Evolutionary conservation across 305 asterid species (phyloP), one percentile per base, ranked within the genome.

Genomic region (Fraxinus velutina): DNA sequence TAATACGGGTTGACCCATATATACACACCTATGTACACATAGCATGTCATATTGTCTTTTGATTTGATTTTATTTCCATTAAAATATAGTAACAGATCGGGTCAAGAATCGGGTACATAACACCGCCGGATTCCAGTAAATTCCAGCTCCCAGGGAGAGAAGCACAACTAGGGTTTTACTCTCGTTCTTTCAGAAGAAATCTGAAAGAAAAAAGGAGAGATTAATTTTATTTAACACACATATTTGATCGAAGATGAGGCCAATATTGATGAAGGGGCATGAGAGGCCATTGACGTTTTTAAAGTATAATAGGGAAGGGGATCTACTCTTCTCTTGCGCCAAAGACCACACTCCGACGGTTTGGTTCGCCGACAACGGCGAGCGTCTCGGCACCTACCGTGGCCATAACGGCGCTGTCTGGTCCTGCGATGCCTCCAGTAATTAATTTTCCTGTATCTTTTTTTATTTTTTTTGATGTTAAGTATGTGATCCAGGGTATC

Each of bases 341-440:
- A 95, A 95, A 81, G 99, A 95, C 37, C 98, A 92, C 78, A 89
- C 85, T 21, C 99, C 99, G 2, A 93, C 97, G 12, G 94, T 92
- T 29, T 95, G 98, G 97, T 95, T 90, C 70, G 97, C 98, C 32
- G 96, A 95, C 36, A 92, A 89, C 29, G 99, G 99, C 79, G 99
- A 95, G 85, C 91, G 99, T 30, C 97, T 95, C 77, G 99, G 99
- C 42, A 92, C 98, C 44, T 95, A 92, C 78, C 92, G 91, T 57
- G 99, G 97, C 30, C 99, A 95, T 77, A 95, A 95, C 44, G 99
- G 99, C 22, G 97, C 98, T 47, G 98, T 95, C 77, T 95, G 99
- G 99, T 88, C 93, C 81, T 95, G 99, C 87, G 99, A 92, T 33
- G 86, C 92, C 44, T 93, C 99, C 22, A 84, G 99, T 93, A 84